Evolutionary conservation across 139 green algal species (phyloP).

Genomic region (Diplosphaera chodatii): DNA sequence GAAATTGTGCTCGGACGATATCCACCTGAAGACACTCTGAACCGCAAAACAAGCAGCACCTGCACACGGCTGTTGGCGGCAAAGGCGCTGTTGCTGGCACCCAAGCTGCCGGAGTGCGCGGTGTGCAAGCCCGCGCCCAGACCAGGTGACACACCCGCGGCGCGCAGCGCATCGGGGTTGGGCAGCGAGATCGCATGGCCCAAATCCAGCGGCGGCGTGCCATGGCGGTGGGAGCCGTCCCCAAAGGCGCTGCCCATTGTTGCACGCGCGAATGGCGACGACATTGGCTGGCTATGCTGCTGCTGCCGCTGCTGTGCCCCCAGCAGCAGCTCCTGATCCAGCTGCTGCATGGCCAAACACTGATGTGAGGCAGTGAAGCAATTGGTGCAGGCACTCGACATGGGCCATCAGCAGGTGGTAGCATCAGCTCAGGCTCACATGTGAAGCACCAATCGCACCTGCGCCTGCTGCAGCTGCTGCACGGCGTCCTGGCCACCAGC

Average conservation of each 20-base stretch:
- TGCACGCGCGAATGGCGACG: neutral
- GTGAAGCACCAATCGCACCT: too few relatives aligned
- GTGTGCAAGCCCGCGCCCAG: neutral
- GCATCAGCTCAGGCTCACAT: too few relatives aligned
- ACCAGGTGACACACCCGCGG: neutral
- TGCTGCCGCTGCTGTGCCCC: conserved; percentile 12
- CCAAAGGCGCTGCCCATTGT: neutral
- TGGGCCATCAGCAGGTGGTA: too few relatives aligned
- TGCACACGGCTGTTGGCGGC: neutral
- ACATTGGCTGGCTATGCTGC: conserved; percentile 6
- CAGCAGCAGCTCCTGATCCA: conserved; percentile 4
- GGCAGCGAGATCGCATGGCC: neutral
- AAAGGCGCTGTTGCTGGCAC: neutral
- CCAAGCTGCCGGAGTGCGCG: neutral
- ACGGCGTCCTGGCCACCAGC: neutral
- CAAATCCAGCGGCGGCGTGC: neutral
- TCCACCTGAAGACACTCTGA: too few relatives aligned
- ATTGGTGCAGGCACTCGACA: too few relatives aligned
- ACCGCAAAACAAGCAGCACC: neutral
- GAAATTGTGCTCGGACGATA: too few relatives aligned
- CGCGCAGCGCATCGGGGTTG: neutral
- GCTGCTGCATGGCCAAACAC: conserved; percentile 15
- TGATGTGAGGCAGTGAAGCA: too few relatives aligned
- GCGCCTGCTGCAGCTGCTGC: neutral
- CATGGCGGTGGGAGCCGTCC: too few relatives aligned